Evolutionary conservation across 805 yeast species (phyloP).

Genomic region (Starmera quercuum): DNA sequence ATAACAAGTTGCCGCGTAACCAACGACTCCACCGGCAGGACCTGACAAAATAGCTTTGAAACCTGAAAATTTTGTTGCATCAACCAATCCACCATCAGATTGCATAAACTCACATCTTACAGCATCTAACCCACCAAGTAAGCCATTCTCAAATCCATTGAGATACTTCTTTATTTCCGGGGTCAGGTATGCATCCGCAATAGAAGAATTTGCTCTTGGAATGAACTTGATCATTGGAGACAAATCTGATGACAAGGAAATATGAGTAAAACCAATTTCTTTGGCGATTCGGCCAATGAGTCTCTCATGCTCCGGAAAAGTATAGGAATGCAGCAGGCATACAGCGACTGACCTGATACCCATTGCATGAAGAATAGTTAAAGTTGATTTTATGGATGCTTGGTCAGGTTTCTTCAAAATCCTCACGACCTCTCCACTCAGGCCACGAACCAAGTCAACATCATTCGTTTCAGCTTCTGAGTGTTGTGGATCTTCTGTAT

Average conservation of each 20-base stretch:
- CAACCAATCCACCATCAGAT: constrained; percentile 50
- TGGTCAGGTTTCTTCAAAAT: constrained; percentile 27
- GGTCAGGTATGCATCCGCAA: constrained; percentile 34
- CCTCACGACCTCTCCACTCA: constrained; percentile 31
- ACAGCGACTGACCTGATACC: constrained; percentile 25
- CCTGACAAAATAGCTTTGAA: constrained; percentile 47
- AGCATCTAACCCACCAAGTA: constrained; percentile 26
- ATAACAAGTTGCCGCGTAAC: constrained; percentile 45
- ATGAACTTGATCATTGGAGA: constrained; percentile 31
- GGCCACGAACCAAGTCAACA: constrained; percentile 31
- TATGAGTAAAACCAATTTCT: constrained; percentile 23
- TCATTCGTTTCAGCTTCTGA: constrained; percentile 23
- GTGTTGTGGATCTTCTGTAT: constrained; percentile 50
- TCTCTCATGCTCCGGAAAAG: constrained; percentile 30
- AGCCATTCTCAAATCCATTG: constrained; percentile 26
- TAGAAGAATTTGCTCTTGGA: constrained; percentile 34
- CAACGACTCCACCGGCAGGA: constrained; percentile 60
- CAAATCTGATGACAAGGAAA: constrained; percentile 27
- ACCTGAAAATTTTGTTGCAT: constrained; percentile 45
- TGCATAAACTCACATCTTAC: constrained; percentile 47
- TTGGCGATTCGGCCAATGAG: constrained; percentile 25
- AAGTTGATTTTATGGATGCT: constrained; percentile 13
- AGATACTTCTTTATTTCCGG: constrained; percentile 35
- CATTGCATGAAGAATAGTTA: constrained; percentile 16
- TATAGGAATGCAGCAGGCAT: constrained; percentile 28